phyloP scores from a whole-genome alignment of 75 land plant genomes.

The Azolla pinnata region DNA sequence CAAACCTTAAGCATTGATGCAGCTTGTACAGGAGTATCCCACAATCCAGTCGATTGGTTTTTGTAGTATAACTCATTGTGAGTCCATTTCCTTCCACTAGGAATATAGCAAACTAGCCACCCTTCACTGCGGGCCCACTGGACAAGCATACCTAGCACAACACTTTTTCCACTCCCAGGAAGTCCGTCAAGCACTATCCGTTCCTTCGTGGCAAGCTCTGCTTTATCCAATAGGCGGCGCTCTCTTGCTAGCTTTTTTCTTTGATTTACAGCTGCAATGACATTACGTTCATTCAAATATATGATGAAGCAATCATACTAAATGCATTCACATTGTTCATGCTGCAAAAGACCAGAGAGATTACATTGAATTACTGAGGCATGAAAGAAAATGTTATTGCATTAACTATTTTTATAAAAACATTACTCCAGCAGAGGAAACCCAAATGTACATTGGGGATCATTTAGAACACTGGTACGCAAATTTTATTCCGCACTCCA shows the following conservation, averaged over 20 bases:
- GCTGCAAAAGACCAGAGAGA: too few species aligned
- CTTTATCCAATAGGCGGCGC: neutral
- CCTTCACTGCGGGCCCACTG: constrained; percentile 90
- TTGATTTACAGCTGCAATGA: constrained; percentile 8
- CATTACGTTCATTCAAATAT: too few species aligned
- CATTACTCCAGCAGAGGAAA: too few species aligned
- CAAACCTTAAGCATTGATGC: constrained; percentile 59
- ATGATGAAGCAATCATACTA: too few species aligned
- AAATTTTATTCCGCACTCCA: too few species aligned
- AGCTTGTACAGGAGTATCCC: constrained; percentile 89
- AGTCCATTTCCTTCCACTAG: constrained; percentile 73
- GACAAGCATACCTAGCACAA: constrained; percentile 86
- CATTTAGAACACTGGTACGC: too few species aligned
- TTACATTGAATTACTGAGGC: too few species aligned
- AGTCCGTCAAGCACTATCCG: constrained; percentile 87
- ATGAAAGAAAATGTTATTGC: too few species aligned
- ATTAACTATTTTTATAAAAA: too few species aligned
- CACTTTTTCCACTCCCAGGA: constrained; percentile 83
- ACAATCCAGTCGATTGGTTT: constrained; percentile 57
- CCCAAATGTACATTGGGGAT: too few species aligned
- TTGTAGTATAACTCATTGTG: constrained; percentile 67
- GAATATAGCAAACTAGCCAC: constrained; percentile 90
- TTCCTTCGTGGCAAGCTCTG: constrained; percentile 18
- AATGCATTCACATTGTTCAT: too few species aligned
- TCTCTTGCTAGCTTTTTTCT: constrained; percentile 7